Percentiles rank a stretch among this genome's conserved stretches.
Evolutionary conservation across 805 yeast genomes (phyloP).

Genomic region (Schwanniomyces vanrijiae): DNA sequence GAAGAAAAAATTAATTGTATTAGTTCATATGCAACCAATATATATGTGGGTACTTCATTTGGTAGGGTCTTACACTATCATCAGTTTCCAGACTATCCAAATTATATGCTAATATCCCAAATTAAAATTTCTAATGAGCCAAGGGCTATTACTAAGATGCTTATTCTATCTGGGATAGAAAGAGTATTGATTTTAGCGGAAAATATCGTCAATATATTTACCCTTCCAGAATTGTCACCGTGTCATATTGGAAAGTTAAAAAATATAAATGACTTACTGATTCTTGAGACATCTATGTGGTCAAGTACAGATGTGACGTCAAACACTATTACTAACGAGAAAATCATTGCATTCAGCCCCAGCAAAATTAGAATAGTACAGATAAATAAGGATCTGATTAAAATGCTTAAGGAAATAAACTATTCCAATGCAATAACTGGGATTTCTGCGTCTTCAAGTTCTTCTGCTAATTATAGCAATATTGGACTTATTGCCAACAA

Average conservation of each 20-base stretch:
- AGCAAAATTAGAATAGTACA: constrained; percentile 32
- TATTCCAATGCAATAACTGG: constrained; percentile 28
- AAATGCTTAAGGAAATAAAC: constrained; percentile 33
- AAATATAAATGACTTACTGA: constrained; percentile 34
- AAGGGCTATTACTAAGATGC: constrained; percentile 20
- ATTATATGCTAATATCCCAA: constrained; percentile 28
- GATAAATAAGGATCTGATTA: constrained; percentile 22
- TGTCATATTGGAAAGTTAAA: constrained; percentile 35
- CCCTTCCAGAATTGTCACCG: constrained; percentile 41
- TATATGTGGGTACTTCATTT: constrained; percentile 36
- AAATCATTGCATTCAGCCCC: constrained; percentile 29
- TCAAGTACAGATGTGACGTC: background rate
- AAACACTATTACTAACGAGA: constrained; percentile 15
- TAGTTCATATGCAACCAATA: constrained; percentile 26
- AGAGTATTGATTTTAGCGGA: constrained; percentile 27
- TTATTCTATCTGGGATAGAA: constrained; percentile 23
- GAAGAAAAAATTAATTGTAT: constrained; percentile 14
- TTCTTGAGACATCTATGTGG: constrained; percentile 8
- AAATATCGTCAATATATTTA: constrained; percentile 22
- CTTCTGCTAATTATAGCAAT: constrained; percentile 27
- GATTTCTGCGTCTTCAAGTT: constrained; percentile 24
- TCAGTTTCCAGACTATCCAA: constrained; percentile 39
- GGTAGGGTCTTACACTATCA: constrained; percentile 40
- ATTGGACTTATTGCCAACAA: constrained; percentile 33
- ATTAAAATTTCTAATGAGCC: constrained; percentile 12